A percentile compares a stretch with the other conserved stretches of the same genome.
phyloP scores from a whole-genome alignment of 2,329 filamentous ascomycete species.

The Thelonectria discophora region DNA sequence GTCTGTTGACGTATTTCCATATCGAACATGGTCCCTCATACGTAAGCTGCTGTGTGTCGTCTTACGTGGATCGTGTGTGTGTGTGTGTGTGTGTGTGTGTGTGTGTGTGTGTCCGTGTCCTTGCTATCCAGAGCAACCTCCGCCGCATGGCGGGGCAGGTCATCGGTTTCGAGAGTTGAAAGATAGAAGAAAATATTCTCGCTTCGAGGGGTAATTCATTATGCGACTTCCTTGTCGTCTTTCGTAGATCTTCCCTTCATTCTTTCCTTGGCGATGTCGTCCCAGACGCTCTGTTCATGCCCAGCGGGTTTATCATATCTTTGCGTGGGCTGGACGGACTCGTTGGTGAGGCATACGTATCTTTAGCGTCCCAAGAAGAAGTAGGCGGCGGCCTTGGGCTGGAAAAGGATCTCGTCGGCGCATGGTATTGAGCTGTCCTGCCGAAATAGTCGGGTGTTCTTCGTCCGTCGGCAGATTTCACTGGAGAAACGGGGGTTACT shows the following conservation, averaged over 20 bases:
- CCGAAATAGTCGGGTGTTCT: constrained; percentile 66
- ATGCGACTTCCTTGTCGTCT: constrained; percentile 6
- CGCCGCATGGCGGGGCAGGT: constrained; percentile 8
- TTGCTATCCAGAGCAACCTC: constrained; percentile 11
- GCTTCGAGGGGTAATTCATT: not conserved
- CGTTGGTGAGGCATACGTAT: constrained; percentile 49
- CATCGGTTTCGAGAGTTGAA: not conserved
- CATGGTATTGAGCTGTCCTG: constrained; percentile 62
- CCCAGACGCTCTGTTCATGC: constrained; percentile 64
- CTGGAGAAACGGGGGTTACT: constrained; percentile 61
- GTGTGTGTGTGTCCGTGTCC: not conserved
- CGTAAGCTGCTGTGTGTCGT: constrained; percentile 13
- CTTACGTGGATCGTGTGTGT: constrained; percentile 11
- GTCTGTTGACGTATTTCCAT: constrained; percentile 4
- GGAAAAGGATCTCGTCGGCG: constrained; percentile 64
- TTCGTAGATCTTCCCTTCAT: constrained; percentile 1
- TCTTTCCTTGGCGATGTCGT: constrained; percentile 6
- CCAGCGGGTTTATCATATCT: constrained; percentile 57
- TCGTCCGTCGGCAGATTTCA: constrained; percentile 51
- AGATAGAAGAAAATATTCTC: not conserved
- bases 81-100: not conserved
- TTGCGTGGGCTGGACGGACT: constrained; percentile 34
- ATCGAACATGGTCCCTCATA: constrained; percentile 19
- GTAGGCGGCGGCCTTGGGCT: constrained; percentile 60
- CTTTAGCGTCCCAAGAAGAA: constrained; percentile 54